A percentile compares a stretch with the other conserved stretches of the same genome.
phyloP scores from a whole-genome alignment of 2,329 filamentous ascomycete species.

The Bipolaris oryzae region DNA sequence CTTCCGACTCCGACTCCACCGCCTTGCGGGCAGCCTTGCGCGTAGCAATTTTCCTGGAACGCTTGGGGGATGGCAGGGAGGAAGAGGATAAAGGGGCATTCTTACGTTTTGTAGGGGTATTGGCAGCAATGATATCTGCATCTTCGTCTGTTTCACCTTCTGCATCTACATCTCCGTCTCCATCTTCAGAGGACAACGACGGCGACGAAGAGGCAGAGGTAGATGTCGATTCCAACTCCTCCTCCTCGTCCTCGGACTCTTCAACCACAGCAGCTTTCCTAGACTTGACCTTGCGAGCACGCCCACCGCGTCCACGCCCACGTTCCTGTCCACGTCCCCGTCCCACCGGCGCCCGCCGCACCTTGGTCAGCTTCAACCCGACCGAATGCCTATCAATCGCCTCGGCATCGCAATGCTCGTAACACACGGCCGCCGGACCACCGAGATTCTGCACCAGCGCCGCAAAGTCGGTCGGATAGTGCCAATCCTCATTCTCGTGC shows the following conservation, averaged over 20 bases:
- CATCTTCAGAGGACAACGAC: too few species aligned
- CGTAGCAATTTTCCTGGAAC: too few species aligned
- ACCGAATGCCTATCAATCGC: constrained; percentile 17
- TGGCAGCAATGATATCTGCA: not conserved
- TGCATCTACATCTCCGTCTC: too few species aligned
- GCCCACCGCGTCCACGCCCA: constrained; percentile 3
- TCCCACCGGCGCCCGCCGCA: not conserved
- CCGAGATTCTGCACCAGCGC: constrained; percentile 14
- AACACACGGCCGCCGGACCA: constrained; percentile 15
- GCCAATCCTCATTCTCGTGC: constrained; percentile 24
- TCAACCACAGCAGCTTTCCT: not conserved
- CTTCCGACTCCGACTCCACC: too few species aligned
- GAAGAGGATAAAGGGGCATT: too few species aligned
- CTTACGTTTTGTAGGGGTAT: too few species aligned
- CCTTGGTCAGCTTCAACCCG: not conserved
- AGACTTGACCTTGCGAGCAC: constrained; percentile 8
- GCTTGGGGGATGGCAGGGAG: too few species aligned
- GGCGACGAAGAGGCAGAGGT: too few species aligned
- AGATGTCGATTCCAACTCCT: too few species aligned
- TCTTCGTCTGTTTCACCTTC: not conserved
- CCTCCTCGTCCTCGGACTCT: constrained; percentile 1
- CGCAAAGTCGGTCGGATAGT: constrained; percentile 26
- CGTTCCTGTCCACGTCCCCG: too few species aligned
- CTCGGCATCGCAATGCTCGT: constrained; percentile 16
- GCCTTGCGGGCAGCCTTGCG: too few species aligned